Conservation (phyloP, 345 rosid species). For the Dipteronia sinensis region DNA sequence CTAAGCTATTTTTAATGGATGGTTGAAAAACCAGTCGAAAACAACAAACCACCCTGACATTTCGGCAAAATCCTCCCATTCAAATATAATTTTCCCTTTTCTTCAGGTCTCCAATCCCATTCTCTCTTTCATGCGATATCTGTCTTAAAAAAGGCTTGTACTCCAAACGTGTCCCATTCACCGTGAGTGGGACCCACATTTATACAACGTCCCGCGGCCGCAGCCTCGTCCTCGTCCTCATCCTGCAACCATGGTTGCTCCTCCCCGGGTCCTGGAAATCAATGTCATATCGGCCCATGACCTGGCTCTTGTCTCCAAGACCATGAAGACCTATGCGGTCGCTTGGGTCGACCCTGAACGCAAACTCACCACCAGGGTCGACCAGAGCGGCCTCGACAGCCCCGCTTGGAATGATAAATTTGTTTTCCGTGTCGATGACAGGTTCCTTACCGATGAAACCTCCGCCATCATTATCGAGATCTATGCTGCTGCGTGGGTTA, state of each 20-base stretch:
- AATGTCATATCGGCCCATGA: slow-evolving; percentile 80
- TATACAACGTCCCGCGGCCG: too few relatives aligned
- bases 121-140: neutral
- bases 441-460: slow-evolving; percentile 53
- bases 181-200: slow-evolving; percentile 13
- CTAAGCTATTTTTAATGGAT: neutral
- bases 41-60: neutral
- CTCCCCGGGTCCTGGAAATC: slow-evolving; percentile 57
- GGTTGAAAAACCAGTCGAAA: neutral
- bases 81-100: neutral
- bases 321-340: slow-evolving; percentile 84
- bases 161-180: neutral
- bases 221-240: neutral
- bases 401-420: slow-evolving; percentile 93
- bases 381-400: slow-evolving; percentile 59
- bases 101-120: neutral
- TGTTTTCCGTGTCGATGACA: slow-evolving; percentile 71
- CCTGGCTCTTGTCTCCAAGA: slow-evolving; percentile 62
- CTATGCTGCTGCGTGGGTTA: slow-evolving; percentile 86
- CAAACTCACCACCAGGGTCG: slow-evolving; percentile 71
- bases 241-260: slow-evolving; percentile 33
- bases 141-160: neutral
- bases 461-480: slow-evolving; percentile 73
- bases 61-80: slow-evolving; percentile 3
- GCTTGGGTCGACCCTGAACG: slow-evolving; percentile 74